Base-by-base conservation (phyloP, 176 grass and related monocot species). In the Stipa capillata region DNA sequence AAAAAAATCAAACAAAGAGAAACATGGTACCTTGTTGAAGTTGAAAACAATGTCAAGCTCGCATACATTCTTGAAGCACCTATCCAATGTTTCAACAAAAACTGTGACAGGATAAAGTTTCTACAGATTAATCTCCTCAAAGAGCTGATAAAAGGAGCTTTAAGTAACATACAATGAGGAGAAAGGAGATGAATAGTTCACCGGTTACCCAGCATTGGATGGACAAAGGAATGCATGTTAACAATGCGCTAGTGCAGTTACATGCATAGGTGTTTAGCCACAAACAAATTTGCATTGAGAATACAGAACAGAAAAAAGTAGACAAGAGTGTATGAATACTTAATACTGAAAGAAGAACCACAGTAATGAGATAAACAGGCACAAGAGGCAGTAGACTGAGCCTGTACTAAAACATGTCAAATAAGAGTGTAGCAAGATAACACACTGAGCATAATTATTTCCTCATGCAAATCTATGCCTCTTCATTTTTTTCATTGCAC, bases 21-120 rank as follows among this genome's bases (percentile, higher is more conserved):
- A 76, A 58, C 39, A 48, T 10, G n/a, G 17, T 63, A 99, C 96
- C 96, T 99, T 99, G 74, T 91, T 99, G 71, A 99, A 99, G 83
- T 99, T 95, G 70, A 94, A 99, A 65, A 99, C 93, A 60, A 99
- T 78, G 59, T 98, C 92, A 73, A 93, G 89, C 70, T 99, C 92
- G 1, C 96, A 99, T 23, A 95, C 92, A 93, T 99, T 99, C 81
- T 95, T 99, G 92, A 95, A 99, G 86, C 92, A 99, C 85, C 79
- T 92, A 74, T 99, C 88, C 74, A 95, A 78, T 41, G 90, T 99
- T 80, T 99, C 91, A 13, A 99, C 92, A 87, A 99, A 93, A 58
- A 99, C 96, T 95, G 90, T 81, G 79, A 75, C 6, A 41, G 77
- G 21, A 84, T 43, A 87, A 81, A 61, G 23, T 8, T 36, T 25